A percentile compares a stretch with the other conserved stretches of the same genome.
These are phyloP conservation scores for Cladosporium sp. DNA, from an alignment of 2,329 filamentous ascomycete species.

Conservation along the genomic window DNA sequence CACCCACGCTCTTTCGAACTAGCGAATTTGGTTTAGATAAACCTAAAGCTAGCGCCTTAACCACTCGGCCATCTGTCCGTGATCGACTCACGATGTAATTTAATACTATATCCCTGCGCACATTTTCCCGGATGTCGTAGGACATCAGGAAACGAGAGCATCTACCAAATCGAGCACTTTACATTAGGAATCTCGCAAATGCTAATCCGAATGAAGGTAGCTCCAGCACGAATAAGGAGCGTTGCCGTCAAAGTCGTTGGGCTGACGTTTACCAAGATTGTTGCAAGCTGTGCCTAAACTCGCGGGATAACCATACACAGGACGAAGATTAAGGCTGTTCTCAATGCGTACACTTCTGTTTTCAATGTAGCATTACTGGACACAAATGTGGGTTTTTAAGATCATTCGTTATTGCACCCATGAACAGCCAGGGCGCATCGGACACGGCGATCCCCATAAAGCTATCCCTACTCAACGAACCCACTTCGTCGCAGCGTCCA, in stretches of 20 bases:
- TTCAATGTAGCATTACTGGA: background rate
- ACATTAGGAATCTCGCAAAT: too few species aligned
- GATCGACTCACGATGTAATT: too few species aligned
- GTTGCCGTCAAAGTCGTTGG: background rate
- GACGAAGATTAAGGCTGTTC: too few species aligned
- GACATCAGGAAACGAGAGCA: too few species aligned
- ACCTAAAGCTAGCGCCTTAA: background rate
- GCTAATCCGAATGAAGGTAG: too few species aligned
- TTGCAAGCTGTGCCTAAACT: background rate
- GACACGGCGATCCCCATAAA: background rate
- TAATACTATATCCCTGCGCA: too few species aligned
- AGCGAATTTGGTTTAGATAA: background rate
- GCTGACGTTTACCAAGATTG: background rate
- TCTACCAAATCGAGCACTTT: too few species aligned
- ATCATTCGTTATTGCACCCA: background rate
- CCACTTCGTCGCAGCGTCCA: conserved; percentile 14
- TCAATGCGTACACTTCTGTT: too few species aligned
- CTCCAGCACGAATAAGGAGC: too few species aligned
- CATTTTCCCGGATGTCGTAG: too few species aligned
- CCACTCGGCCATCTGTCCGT: background rate
- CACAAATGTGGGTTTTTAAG: background rate
- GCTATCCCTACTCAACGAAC: background rate
- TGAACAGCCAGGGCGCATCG: background rate
- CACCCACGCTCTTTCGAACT: background rate
- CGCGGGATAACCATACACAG: too few species aligned